These are phyloP conservation scores for Durio zibethinus DNA, from an alignment of 345 rosid species.

Conservation along the genomic window DNA sequence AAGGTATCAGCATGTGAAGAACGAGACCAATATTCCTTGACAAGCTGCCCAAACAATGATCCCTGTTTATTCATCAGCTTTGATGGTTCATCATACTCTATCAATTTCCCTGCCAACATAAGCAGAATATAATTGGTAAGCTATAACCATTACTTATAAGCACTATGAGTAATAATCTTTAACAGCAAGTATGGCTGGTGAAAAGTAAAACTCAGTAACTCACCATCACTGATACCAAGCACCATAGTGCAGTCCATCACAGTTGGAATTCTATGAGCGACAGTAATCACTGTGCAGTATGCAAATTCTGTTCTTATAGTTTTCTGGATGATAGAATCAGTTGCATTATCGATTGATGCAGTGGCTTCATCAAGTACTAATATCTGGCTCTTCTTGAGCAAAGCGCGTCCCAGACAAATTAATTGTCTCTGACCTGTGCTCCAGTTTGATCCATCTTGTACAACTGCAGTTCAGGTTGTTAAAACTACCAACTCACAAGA, in stretches of 20 bases:
- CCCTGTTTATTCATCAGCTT: constrained; percentile 32
- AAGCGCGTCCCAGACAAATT: constrained; percentile 53
- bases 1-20: background rate
- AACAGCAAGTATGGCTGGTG: background rate
- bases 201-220: background rate
- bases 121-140: background rate
- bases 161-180: background rate
- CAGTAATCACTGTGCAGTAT: constrained; percentile 49
- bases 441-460: constrained; percentile 59
- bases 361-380: constrained; percentile 67
- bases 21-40: constrained; percentile 30
- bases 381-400: constrained; percentile 40
- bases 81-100: constrained; percentile 39
- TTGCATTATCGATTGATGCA: constrained; percentile 50
- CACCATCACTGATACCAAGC: constrained; percentile 50
- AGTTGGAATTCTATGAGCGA: constrained; percentile 58
- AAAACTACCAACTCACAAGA: background rate
- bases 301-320: constrained; percentile 49
- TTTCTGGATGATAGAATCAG: constrained; percentile 49
- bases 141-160: background rate
- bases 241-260: constrained; percentile 60
- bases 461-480: constrained; percentile 27
- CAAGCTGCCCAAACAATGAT: constrained; percentile 43
- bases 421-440: constrained; percentile 58
- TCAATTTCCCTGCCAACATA: constrained; percentile 30